Percentiles rank a stretch among this genome's conserved stretches.
Evolutionary conservation across 768 basidiomycete species (phyloP).

Genomic region (Rhizopogon salebrosus): DNA sequence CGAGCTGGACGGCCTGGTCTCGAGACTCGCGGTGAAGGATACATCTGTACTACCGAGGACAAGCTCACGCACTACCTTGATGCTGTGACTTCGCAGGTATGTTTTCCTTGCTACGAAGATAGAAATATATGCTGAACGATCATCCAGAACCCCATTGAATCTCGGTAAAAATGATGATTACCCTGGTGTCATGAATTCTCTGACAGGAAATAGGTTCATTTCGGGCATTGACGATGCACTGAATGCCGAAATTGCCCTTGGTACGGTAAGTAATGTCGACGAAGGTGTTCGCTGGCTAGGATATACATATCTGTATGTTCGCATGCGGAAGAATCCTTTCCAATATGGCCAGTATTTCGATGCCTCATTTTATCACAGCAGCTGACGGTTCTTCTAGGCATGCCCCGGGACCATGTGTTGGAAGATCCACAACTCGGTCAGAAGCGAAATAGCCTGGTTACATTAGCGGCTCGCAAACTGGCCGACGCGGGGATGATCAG

Average conservation of each 20-base stretch:
- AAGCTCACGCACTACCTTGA: conserved; percentile 90
- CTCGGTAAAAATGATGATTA: conserved; percentile 53
- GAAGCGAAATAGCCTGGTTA: conserved; percentile 66
- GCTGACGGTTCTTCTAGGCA: conserved; percentile 43
- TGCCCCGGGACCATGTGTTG: conserved; percentile 57
- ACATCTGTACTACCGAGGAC: conserved; percentile 92
- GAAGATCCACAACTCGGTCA: conserved; percentile 73
- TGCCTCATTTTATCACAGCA: background rate
- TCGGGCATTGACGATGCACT: conserved; percentile 84
- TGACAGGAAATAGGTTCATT: conserved; percentile 49
- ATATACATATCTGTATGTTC: conserved; percentile 93
- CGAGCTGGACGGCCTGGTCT: conserved; percentile 86
- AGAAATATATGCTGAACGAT: background rate
- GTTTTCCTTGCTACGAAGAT: conserved; percentile 7
- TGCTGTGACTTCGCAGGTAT: conserved; percentile 79
- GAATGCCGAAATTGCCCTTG: conserved; percentile 93
- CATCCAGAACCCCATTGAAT: conserved; percentile 87
- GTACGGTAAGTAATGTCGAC: conserved; percentile 81
- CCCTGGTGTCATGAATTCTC: background rate
- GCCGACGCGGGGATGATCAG: conserved; percentile 76
- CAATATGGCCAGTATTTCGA: conserved; percentile 58
- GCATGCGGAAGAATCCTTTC: conserved; percentile 90
- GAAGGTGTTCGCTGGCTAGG: conserved; percentile 95
- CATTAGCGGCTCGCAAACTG: conserved; percentile 59
- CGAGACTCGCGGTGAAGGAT: conserved; percentile 93